Percentiles rank a stretch among this genome's conserved stretches.
Evolutionary conservation across 176 grass and related monocot genomes (phyloP).

Genomic region (Musa acuminata): DNA sequence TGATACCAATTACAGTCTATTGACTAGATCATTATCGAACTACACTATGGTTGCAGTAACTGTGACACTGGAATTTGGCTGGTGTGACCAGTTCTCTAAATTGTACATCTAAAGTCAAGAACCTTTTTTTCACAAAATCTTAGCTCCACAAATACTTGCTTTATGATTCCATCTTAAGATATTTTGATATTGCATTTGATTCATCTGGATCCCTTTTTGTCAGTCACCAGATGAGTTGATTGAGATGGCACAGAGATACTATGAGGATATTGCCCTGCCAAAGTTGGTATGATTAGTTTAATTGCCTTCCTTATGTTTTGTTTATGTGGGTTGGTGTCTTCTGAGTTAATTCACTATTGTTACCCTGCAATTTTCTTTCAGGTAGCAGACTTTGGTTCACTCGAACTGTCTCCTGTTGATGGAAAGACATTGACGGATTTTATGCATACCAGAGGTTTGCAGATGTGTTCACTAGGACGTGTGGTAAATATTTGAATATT

Average conservation of each 20-base stretch:
- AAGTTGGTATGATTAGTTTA: constrained; percentile 60
- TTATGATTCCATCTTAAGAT: neutral
- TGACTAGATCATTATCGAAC: too few relatives aligned
- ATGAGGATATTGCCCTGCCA: constrained; percentile 77
- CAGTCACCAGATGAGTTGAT: constrained; percentile 84
- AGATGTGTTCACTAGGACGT: constrained; percentile 83
- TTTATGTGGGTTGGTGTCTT: constrained; percentile 5
- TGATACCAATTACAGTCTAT: too few relatives aligned
- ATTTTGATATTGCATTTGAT: constrained; percentile 15
- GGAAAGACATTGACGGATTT: constrained; percentile 98
- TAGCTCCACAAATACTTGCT: neutral
- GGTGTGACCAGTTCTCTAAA: neutral
- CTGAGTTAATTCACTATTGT: constrained; percentile 8
- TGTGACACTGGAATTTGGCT: neutral
- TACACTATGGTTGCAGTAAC: too few relatives aligned
- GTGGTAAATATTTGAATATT: constrained; percentile 46
- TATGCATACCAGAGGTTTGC: constrained; percentile 97
- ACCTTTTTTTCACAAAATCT: neutral
- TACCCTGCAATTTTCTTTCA: constrained; percentile 33
- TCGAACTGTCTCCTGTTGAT: constrained; percentile 99
- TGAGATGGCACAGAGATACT: constrained; percentile 92
- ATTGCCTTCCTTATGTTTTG: constrained; percentile 10
- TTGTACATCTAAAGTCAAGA: neutral
- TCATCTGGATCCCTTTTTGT: constrained; percentile 21
- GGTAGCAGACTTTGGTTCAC: constrained; percentile 91